A percentile compares a stretch with the other conserved stretches of the same genome.
Evolutionary conservation across 345 rosid genomes (phyloP).

Genomic region (Durio zibethinus): DNA sequence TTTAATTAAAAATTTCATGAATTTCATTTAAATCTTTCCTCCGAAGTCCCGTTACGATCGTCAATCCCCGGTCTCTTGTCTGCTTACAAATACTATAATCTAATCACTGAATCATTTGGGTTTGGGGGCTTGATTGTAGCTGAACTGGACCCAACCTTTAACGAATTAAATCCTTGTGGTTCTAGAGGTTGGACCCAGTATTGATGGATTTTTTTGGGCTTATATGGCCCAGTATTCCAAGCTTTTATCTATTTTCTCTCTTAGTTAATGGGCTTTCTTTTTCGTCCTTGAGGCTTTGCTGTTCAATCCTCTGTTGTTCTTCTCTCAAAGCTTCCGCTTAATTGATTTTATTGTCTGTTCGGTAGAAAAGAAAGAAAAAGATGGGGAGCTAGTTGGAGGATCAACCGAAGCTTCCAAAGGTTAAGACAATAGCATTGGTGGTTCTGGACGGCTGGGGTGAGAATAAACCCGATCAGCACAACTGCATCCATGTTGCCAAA

Average conservation of each 20-base stretch:
- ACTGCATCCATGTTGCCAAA: neutral
- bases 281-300: too few relatives aligned
- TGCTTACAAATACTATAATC: too few relatives aligned
- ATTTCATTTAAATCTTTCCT: too few relatives aligned
- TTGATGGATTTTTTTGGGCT: neutral
- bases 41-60: too few relatives aligned
- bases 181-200: neutral
- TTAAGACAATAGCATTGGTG: neutral
- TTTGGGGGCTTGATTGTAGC: neutral
- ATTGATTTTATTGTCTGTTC: neutral
- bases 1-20: too few relatives aligned
- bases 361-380: neutral
- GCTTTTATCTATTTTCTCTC: too few relatives aligned
- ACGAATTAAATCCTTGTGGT: neutral
- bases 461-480: neutral
- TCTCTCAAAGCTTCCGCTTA: neutral
- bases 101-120: too few relatives aligned
- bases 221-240: neutral
- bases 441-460: neutral
- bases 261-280: too few relatives aligned
- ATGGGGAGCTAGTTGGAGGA: neutral
- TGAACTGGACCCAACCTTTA: neutral
- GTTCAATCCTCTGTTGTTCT: too few relatives aligned
- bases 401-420: neutral
- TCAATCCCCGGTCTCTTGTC: too few relatives aligned